These are phyloP conservation scores for Neocallimastix lanati DNA, from an alignment of 192 early-diverging fungal genomes.

Conservation along the genomic window DNA sequence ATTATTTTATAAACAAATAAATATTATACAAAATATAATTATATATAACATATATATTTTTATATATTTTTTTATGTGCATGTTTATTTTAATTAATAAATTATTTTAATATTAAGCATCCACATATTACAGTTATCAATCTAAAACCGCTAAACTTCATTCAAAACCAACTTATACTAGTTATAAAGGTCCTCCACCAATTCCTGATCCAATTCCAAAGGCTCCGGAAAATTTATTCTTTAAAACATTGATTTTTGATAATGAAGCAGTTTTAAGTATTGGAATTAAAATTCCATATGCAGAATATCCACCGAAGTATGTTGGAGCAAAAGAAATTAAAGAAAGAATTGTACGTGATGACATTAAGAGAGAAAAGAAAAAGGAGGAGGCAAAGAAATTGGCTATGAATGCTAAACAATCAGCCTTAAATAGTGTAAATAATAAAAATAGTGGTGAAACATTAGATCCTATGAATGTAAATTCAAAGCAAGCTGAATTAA, in stretches of 20 bases:
- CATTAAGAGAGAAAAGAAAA: neutral
- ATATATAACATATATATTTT: no score
- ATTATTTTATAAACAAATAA: no score
- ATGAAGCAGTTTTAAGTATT: neutral
- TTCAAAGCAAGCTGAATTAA: no score
- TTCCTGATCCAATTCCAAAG: neutral
- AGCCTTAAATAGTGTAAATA: no score
- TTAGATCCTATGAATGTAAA: no score
- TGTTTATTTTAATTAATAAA: no score
- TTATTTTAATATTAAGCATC: neutral
- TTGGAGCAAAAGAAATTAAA: neutral
- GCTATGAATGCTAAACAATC: no score
- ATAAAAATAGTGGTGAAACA: no score
- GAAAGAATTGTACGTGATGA: neutral
- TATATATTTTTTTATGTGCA: no score
- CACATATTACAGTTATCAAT: neutral
- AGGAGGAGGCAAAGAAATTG: neutral
- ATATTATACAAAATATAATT: no score
- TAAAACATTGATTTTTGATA: neutral
- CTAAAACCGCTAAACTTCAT: neutral
- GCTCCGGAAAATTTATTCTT: neutral
- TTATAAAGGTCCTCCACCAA: neutral
- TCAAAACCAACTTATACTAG: neutral
- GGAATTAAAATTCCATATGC: neutral
- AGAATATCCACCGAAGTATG: neutral